phyloP scores from a whole-genome alignment of 2,329 filamentous ascomycete species.

The Tolypocladium guangdongense region DNA sequence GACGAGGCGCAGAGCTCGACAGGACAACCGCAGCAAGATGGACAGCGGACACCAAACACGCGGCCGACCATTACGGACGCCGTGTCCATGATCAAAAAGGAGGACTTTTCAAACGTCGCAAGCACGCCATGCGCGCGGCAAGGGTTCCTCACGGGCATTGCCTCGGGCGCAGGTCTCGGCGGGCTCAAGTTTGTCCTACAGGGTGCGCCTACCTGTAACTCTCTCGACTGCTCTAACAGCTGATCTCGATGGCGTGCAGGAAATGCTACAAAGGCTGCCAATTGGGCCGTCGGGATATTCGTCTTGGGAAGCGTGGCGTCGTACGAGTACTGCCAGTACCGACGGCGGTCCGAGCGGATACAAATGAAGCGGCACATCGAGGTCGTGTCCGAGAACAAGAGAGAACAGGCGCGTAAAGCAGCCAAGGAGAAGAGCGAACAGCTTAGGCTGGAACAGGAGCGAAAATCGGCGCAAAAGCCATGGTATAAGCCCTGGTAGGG shows the following conservation, averaged over 20 bases:
- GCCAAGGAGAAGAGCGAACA: constrained; percentile 28
- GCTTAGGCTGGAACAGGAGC: constrained; percentile 19
- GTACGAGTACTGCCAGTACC: constrained; percentile 77
- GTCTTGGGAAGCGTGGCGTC: constrained; percentile 56
- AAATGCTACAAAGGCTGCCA: constrained; percentile 45
- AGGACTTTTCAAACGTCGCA: constrained; percentile 63
- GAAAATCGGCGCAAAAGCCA: constrained; percentile 24
- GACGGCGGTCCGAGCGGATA: constrained; percentile 61
- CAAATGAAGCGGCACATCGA: constrained; percentile 82
- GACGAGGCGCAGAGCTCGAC: constrained; percentile 8
- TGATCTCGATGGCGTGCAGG: constrained; percentile 10
- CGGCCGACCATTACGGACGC: constrained; percentile 43
- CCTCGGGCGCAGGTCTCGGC: constrained; percentile 64
- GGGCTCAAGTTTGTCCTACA: constrained; percentile 63
- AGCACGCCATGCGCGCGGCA: constrained; percentile 77
- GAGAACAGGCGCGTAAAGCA: constrained; percentile 32
- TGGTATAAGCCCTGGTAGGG: constrained; percentile 49
- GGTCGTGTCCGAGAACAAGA: constrained; percentile 41
- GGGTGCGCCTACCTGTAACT: constrained; percentile 40
- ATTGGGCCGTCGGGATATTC: constrained; percentile 79
- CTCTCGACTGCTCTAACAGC: background rate
- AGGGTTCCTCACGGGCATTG: constrained; percentile 74
- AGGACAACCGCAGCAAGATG: constrained; percentile 3
- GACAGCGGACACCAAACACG: constrained; percentile 11
- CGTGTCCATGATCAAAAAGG: constrained; percentile 52